Conservation (phyloP, 331 rosid species). For the Malus hybrid region DNA sequence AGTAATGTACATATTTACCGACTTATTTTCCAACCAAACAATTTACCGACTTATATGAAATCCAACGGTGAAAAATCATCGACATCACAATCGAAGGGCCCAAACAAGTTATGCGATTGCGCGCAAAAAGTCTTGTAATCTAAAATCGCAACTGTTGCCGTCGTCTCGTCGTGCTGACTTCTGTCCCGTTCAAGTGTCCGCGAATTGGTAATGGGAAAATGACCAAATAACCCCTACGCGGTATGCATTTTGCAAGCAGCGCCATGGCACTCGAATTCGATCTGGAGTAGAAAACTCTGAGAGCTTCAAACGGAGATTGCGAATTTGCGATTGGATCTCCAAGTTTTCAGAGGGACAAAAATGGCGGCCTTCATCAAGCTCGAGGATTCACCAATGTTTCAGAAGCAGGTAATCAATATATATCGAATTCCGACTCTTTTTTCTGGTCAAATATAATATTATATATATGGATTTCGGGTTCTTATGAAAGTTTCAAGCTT, state of each 20-base stretch:
- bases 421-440: too few species aligned
- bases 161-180: too few species aligned
- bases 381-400: slow-evolving; percentile 97
- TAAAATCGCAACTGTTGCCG: too few species aligned
- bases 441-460: neutral
- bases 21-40: too few species aligned
- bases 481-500: neutral
- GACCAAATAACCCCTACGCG: neutral
- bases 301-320: neutral
- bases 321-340: neutral
- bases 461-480: neutral
- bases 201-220: neutral
- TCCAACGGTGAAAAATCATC: neutral
- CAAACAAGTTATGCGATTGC: neutral
- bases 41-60: neutral
- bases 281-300: neutral
- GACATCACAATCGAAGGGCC: neutral
- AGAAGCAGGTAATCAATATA: slow-evolving; percentile 55
- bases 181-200: neutral
- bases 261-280: slow-evolving; percentile 2
- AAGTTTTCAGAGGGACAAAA: slow-evolving; percentile 15
- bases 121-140: neutral
- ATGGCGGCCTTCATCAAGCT: slow-evolving; percentile 79
- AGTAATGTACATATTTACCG: too few species aligned
- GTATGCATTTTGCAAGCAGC: too few species aligned